phyloP scores from a whole-genome alignment of 1,284 basidiomycete species.

The Moesziomyces antarcticus region DNA sequence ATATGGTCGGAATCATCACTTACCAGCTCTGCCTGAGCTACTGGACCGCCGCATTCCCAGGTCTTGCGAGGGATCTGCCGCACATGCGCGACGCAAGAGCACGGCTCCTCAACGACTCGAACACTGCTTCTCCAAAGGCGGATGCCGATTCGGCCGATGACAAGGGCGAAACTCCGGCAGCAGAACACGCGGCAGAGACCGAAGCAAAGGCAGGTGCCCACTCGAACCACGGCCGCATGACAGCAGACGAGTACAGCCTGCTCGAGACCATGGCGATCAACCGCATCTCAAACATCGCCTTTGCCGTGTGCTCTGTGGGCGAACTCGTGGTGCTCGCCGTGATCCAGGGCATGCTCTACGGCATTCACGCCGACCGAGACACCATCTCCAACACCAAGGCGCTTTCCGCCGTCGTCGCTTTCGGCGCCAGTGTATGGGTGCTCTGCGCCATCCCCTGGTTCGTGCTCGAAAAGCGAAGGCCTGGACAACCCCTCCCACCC shows the following conservation, averaged over 20 bases:
- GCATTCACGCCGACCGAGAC: constrained; percentile 70
- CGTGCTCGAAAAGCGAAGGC: constrained; percentile 68
- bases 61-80: constrained; percentile 81
- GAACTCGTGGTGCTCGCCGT: constrained; percentile 79
- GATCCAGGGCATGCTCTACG: constrained; percentile 82
- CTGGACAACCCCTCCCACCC: constrained; percentile 73
- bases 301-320: constrained; percentile 79
- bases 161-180: constrained; percentile 22
- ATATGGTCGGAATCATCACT: constrained; percentile 82
- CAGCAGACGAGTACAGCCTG: constrained; percentile 75
- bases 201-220: too few species aligned
- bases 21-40: constrained; percentile 84
- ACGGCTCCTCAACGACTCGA: constrained; percentile 71
- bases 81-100: constrained; percentile 76
- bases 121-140: not conserved
- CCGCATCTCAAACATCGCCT: constrained; percentile 83
- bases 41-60: constrained; percentile 83
- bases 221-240: constrained; percentile 17
- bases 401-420: constrained; percentile 63
- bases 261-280: constrained; percentile 86
- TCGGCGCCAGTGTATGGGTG: constrained; percentile 71
- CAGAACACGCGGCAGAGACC: not conserved
- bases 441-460: constrained; percentile 83
- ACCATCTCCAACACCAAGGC: constrained; percentile 71
- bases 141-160: not conserved